Conservation (phyloP, 805 yeast species). For the Ogataea corticis region DNA sequence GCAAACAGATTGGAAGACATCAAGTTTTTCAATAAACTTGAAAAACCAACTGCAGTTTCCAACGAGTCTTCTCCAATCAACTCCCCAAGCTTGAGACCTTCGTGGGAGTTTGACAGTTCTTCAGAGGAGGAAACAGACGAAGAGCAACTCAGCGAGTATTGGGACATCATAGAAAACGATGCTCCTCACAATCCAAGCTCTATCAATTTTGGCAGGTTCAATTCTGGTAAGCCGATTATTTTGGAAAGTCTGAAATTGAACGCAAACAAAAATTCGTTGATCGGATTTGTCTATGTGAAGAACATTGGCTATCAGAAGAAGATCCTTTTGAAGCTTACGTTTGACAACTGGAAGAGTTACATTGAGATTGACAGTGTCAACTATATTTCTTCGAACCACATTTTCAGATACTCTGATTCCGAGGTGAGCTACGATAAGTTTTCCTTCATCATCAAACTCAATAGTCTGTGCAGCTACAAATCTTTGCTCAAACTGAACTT, state of each 20-base stretch:
- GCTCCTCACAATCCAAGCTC: slow-evolving; percentile 31
- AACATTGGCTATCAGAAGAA: slow-evolving; percentile 42
- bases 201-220: slow-evolving; percentile 34
- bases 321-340: slow-evolving; percentile 47
- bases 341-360: slow-evolving; percentile 46
- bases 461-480: slow-evolving; percentile 28
- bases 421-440: slow-evolving; percentile 41
- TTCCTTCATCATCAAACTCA: slow-evolving; percentile 48
- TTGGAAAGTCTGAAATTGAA: slow-evolving; percentile 40
- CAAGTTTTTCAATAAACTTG: slow-evolving; percentile 61
- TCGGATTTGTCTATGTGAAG: slow-evolving; percentile 41
- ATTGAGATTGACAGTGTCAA: slow-evolving; percentile 34
- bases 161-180: slow-evolving; percentile 34
- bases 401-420: slow-evolving; percentile 40
- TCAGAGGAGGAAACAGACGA: slow-evolving; percentile 30
- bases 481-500: slow-evolving; percentile 36
- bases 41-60: slow-evolving; percentile 65
- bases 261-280: slow-evolving; percentile 42
- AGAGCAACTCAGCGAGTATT: slow-evolving; percentile 22
- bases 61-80: slow-evolving; percentile 50
- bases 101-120: slow-evolving; percentile 29
- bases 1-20: slow-evolving; percentile 61
- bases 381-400: slow-evolving; percentile 39
- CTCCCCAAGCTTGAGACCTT: slow-evolving; percentile 22
- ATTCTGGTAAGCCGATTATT: slow-evolving; percentile 30